Percentiles rank a stretch among this genome's conserved stretches.
These are phyloP conservation scores for Aspergillus brasiliensis DNA, from an alignment of 2,329 filamentous ascomycete genomes.

Conservation along the genomic window DNA sequence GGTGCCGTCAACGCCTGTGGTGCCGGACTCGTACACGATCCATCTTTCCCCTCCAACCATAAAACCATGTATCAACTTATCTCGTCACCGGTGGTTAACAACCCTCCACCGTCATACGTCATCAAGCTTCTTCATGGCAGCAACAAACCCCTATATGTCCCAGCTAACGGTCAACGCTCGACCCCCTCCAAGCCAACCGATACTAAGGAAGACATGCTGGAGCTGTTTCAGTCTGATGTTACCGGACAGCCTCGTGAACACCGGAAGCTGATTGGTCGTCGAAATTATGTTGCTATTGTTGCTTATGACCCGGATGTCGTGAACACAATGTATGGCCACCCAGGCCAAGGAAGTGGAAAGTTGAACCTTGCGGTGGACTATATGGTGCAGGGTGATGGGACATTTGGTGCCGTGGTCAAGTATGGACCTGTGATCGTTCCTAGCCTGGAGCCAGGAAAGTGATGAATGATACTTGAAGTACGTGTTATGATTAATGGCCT, in stretches of 20 bases:
- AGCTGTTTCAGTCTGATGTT: conserved; percentile 95
- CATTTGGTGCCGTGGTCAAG: conserved; percentile 81
- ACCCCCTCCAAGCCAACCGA: conserved; percentile 71
- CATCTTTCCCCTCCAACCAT: conserved; percentile 85
- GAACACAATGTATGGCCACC: conserved; percentile 47
- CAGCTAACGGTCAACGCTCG: conserved; percentile 76
- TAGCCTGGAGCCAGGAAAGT: conserved; percentile 74
- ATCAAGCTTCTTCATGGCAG: conserved; percentile 88
- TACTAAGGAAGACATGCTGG: conserved; percentile 99
- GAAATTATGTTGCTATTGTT: conserved; percentile 93
- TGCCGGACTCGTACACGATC: conserved; percentile 92
- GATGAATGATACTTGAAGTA: not conserved
- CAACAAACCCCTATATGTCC: conserved; percentile 89
- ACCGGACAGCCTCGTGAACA: conserved; percentile 79
- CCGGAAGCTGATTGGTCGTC: conserved; percentile 87
- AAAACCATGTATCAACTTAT: conserved; percentile 99
- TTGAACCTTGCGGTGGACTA: conserved; percentile 93
- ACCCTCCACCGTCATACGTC: conserved; percentile 80
- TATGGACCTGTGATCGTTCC: conserved; percentile 97
- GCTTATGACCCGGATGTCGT: conserved; percentile 87
- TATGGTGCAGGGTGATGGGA: conserved; percentile 89
- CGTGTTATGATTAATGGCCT: not conserved
- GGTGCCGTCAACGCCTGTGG: conserved; percentile 88
- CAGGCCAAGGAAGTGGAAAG: conserved; percentile 47
- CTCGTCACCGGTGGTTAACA: conserved; percentile 86